Conservation (phyloP, 2,329 filamentous ascomycete species). For the Talaromyces atroroseus region DNA sequence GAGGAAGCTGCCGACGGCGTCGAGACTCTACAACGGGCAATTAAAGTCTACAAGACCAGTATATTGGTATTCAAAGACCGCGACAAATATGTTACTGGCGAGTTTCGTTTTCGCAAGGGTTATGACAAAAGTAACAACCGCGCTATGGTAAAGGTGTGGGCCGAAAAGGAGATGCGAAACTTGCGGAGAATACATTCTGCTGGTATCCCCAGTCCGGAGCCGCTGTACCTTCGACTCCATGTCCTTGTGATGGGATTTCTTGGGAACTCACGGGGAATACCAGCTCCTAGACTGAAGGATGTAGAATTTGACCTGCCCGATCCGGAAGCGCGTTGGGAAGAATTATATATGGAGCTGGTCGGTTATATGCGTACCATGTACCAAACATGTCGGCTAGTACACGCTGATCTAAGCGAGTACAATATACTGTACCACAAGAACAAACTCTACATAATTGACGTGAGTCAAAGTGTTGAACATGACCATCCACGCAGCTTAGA, state of each 20-base stretch:
- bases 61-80: slow-evolving; percentile 98
- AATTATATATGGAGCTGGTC: slow-evolving; percentile 75
- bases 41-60: slow-evolving; percentile 98
- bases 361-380: slow-evolving; percentile 90
- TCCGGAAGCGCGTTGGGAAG: slow-evolving; percentile 65
- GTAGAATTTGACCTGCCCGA: slow-evolving; percentile 67
- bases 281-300: slow-evolving; percentile 83
- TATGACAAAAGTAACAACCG: slow-evolving; percentile 93
- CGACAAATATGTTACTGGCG: slow-evolving; percentile 90
- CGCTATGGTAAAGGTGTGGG: slow-evolving; percentile 98
- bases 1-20: slow-evolving; percentile 34
- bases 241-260: slow-evolving; percentile 94
- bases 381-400: slow-evolving; percentile 83
- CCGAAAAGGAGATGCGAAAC: slow-evolving; percentile 97
- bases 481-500: slow-evolving; percentile 89
- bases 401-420: slow-evolving; percentile 97
- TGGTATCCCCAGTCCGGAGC: slow-evolving; percentile 85
- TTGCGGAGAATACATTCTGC: slow-evolving; percentile 75
- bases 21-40: slow-evolving; percentile 66
- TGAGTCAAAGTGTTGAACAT: slow-evolving; percentile 94
- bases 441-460: slow-evolving; percentile 88
- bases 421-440: slow-evolving; percentile 86
- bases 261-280: slow-evolving; percentile 78
- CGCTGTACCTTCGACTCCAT: slow-evolving; percentile 82
- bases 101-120: slow-evolving; percentile 83